Evolutionary conservation across 2,329 filamentous ascomycete genomes (phyloP), one percentile per base, ranked within the genome.

Genomic region (Lachnellula occidentalis): DNA sequence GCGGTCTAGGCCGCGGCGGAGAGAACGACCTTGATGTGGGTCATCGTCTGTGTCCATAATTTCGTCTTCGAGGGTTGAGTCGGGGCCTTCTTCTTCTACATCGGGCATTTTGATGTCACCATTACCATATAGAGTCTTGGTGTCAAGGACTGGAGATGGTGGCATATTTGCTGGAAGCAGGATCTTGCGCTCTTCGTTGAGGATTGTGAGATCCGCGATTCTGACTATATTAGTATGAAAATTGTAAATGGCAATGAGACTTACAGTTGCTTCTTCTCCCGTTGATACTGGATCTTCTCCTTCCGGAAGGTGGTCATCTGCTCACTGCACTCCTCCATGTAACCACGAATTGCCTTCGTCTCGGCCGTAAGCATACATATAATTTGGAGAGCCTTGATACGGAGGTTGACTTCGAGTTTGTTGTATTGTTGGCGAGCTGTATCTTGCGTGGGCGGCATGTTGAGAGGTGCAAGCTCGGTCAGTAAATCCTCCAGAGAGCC

Each of bases 301-400:
- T 99, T 99, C 48, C 94, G 86, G 67, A 95, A 90, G 52, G 85
- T 83, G 1, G 94, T 99, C 92, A 97, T 96, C 51, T 90, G 88
- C 67, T 92, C 89, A 60, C 88, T 90, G 72, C 92, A 95, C 59
- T 92, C 87, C 62, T 96, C 90, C 77, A 99, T 87, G 68, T 95
- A 95, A 15, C 83, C 86, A 51, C 92, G 86, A 62, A 97, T 82
- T 2, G 88, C 85, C 68, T 90, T 92, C 0, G 94, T 96, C 66
- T 91, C 87, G 53, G 92, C 79, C 2, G 89, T 92, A 57, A 97
- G 77, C 76, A 92, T 85, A 69, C 90, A 90, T 53, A 96, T 82
- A 36, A 95, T 87, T 68, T 96, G 88, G 45, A 99, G 77, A 21
- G 86, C 87, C 60, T 85, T 81, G 39, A 92, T 82, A 14, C 92